phyloP scores from a whole-genome alignment of 352 stramenopile species.

The Phytophthora colocasiae region DNA sequence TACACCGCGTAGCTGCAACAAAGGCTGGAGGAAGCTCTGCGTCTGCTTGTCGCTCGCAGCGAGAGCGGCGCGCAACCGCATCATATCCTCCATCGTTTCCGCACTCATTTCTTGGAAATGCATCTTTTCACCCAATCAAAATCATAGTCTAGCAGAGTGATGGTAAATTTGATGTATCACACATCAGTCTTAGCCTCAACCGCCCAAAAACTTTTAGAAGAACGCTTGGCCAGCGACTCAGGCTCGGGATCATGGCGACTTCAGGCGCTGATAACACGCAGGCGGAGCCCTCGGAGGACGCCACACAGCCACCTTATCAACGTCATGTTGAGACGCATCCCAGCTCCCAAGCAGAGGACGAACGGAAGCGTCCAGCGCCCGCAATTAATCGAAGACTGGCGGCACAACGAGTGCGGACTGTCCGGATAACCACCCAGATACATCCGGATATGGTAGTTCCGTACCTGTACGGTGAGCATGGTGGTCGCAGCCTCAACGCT shows the following conservation, averaged over 20 bases:
- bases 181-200: constrained; percentile 7
- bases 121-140: too few relatives aligned
- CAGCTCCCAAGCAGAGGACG: not conserved
- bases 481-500: constrained; percentile 51
- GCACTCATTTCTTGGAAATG: too few relatives aligned
- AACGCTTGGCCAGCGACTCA: constrained; percentile 23
- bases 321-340: not conserved
- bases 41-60: constrained; percentile 56
- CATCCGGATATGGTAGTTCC: constrained; percentile 63
- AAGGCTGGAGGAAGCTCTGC: constrained; percentile 56
- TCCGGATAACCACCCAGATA: constrained; percentile 62
- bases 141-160: constrained; percentile 3
- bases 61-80: constrained; percentile 52
- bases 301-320: constrained; percentile 13
- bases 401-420: constrained; percentile 56
- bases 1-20: constrained; percentile 66
- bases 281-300: constrained; percentile 12
- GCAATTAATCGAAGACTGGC: not conserved
- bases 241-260: constrained; percentile 24
- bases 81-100: constrained; percentile 33
- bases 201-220: constrained; percentile 1
- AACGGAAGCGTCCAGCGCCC: not conserved
- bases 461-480: constrained; percentile 65
- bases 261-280: constrained; percentile 15
- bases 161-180: constrained; percentile 10